A percentile compares a stretch with the other conserved stretches of the same genome.
phyloP scores from a whole-genome alignment of 1,284 basidiomycete genomes.

The Cutaneotrichosporon sp. region DNA sequence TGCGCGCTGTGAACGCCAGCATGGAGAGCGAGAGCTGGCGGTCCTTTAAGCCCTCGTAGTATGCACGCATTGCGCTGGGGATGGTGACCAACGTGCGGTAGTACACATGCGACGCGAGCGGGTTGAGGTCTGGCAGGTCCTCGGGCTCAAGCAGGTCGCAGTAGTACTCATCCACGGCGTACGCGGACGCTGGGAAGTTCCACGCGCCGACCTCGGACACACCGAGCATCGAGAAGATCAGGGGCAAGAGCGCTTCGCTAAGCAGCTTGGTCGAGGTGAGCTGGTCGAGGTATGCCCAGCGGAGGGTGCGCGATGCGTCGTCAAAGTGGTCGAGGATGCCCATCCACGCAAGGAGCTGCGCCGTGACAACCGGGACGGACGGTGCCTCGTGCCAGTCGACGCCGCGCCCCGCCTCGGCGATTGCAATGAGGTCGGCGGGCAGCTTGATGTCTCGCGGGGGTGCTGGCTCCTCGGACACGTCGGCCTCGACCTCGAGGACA shows the following conservation, averaged over 20 bases:
- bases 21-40: slow-evolving; percentile 78
- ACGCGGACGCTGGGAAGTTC: slow-evolving; percentile 61
- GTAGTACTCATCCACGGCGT: slow-evolving; percentile 82
- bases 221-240: slow-evolving; percentile 68
- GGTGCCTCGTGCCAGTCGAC: slow-evolving; percentile 53
- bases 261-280: slow-evolving; percentile 72
- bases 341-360: slow-evolving; percentile 83
- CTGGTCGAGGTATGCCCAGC: slow-evolving; percentile 74
- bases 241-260: slow-evolving; percentile 68
- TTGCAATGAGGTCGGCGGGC: slow-evolving; percentile 66
- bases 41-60: slow-evolving; percentile 87
- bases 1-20: slow-evolving; percentile 74
- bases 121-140: slow-evolving; percentile 58
- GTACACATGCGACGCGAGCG: slow-evolving; percentile 85
- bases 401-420: slow-evolving; percentile 61
- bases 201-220: slow-evolving; percentile 51
- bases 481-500: slow-evolving; percentile 75
- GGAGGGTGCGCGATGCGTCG: slow-evolving; percentile 60
- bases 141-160: slow-evolving; percentile 65
- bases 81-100: slow-evolving; percentile 78
- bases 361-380: slow-evolving; percentile 44
- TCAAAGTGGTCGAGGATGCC: slow-evolving; percentile 81
- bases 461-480: slow-evolving; percentile 32
- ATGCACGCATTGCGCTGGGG: slow-evolving; percentile 78
- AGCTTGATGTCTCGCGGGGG: slow-evolving; percentile 53